phyloP scores from a whole-genome alignment of 495 filamentous ascomycete genomes.

The Penicillium dipodomyicola region DNA sequence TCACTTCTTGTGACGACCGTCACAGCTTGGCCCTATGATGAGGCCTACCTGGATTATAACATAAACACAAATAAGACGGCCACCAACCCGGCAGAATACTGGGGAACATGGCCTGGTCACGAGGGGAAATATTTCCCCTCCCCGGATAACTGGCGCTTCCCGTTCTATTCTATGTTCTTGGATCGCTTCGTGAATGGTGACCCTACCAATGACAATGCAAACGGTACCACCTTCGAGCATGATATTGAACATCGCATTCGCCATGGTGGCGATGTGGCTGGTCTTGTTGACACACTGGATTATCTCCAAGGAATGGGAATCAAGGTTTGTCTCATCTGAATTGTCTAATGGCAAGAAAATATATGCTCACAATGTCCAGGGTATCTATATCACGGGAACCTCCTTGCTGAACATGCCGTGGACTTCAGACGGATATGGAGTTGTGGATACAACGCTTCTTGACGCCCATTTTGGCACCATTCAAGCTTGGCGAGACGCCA shows the following conservation, averaged over 20 bases:
- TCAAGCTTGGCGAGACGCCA: constrained; percentile 58
- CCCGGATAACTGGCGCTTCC: constrained; percentile 66
- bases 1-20: constrained; percentile 33
- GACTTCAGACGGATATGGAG: constrained; percentile 64
- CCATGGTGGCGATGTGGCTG: constrained; percentile 66
- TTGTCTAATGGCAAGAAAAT: not conserved
- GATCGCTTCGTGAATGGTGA: constrained; percentile 73
- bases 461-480: constrained; percentile 67
- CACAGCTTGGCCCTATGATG: constrained; percentile 53
- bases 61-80: constrained; percentile 62
- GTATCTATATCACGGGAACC: constrained; percentile 66
- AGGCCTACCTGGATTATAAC: constrained; percentile 53
- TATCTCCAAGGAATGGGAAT: constrained; percentile 74
- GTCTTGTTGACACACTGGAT: constrained; percentile 63
- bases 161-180: constrained; percentile 67
- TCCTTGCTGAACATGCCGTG: constrained; percentile 70
- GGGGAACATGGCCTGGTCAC: constrained; percentile 55
- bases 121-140: constrained; percentile 48
- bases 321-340: constrained; percentile 46
- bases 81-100: constrained; percentile 58
- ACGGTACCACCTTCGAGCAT: constrained; percentile 66
- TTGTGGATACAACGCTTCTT: constrained; percentile 65
- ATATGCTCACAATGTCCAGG: constrained; percentile 32
- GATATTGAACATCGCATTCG: constrained; percentile 65
- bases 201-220: constrained; percentile 66